Conservation (phyloP, 495 filamentous ascomycete genomes). For the Elaphomyces granulatus region DNA sequence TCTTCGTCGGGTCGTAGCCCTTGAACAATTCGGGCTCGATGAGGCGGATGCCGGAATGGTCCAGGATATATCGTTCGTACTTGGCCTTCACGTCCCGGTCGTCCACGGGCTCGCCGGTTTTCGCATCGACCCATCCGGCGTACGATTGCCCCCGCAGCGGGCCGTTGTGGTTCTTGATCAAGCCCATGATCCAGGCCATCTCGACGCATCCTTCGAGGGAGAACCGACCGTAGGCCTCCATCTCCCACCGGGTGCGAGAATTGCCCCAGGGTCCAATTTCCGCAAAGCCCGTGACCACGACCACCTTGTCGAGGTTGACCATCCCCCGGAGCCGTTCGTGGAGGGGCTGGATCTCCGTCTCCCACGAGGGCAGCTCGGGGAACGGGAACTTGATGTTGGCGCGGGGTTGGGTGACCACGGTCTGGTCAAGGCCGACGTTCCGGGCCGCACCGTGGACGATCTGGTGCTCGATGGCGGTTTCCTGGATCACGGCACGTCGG, state of each 20-base stretch:
- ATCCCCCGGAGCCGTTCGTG: slow-evolving; percentile 84
- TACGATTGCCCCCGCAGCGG: slow-evolving; percentile 93
- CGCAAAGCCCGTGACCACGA: slow-evolving; percentile 92
- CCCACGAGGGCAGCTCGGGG: slow-evolving; percentile 78
- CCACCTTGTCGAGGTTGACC: slow-evolving; percentile 95
- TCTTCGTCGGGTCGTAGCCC: slow-evolving; percentile 96
- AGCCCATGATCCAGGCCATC: slow-evolving; percentile 99
- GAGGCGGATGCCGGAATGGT: slow-evolving; percentile 92
- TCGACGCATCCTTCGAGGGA: slow-evolving; percentile 96
- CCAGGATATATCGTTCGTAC: slow-evolving; percentile 91
- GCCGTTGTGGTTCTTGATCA: slow-evolving; percentile 98
- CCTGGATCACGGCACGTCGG: slow-evolving; percentile 82
- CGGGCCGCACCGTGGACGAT: slow-evolving; percentile 86
- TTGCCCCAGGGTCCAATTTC: slow-evolving; percentile 98
- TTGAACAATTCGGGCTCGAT: slow-evolving; percentile 97
- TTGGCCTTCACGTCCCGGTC: slow-evolving; percentile 95
- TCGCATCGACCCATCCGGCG: slow-evolving; percentile 92
- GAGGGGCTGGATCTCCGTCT: slow-evolving; percentile 75
- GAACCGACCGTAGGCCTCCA: slow-evolving; percentile 94
- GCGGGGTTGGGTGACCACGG: slow-evolving; percentile 79
- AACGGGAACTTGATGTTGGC: slow-evolving; percentile 98
- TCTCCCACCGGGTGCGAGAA: slow-evolving; percentile 94
- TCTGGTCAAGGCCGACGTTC: slow-evolving; percentile 89
- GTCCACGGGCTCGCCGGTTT: slow-evolving; percentile 87
- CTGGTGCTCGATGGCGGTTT: slow-evolving; percentile 95